A percentile compares a stretch with the other conserved stretches of the same genome.
These are phyloP conservation scores for Cyberlindnera japonica DNA, from an alignment of 805 yeast species.

Conservation along the genomic window DNA sequence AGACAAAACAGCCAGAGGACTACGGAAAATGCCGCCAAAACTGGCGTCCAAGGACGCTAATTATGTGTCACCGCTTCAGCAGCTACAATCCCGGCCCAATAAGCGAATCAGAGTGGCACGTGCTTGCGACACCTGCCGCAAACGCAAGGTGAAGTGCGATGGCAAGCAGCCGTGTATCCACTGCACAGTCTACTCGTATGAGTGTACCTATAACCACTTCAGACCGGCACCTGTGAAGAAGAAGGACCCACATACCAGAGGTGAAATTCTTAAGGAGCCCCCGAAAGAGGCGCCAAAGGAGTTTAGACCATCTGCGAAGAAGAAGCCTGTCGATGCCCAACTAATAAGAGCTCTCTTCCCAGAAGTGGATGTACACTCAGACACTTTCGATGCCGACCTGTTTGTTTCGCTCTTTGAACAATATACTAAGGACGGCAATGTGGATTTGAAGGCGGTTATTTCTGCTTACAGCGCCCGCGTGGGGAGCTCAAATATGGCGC, in stretches of 20 bases:
- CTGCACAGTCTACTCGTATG: constrained; percentile 83
- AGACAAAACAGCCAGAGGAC: not conserved
- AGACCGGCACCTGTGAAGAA: constrained; percentile 33
- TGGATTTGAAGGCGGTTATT: constrained; percentile 19
- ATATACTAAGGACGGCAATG: constrained; percentile 17
- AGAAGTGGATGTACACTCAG: constrained; percentile 14
- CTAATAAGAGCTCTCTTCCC: constrained; percentile 18
- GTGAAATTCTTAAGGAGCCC: too few species aligned
- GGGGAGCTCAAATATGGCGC: not conserved
- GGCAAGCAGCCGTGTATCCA: constrained; percentile 83
- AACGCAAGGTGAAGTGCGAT: constrained; percentile 78
- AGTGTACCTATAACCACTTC: constrained; percentile 78
- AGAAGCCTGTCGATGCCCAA: constrained; percentile 4
- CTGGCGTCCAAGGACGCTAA: constrained; percentile 23
- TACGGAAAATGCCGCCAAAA: constrained; percentile 25
- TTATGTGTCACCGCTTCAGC: constrained; percentile 25
- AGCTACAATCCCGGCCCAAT: constrained; percentile 19
- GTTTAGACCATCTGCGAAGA: too few species aligned
- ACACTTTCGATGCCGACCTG: constrained; percentile 17
- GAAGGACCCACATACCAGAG: not conserved
- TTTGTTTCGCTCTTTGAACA: constrained; percentile 18
- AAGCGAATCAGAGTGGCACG: constrained; percentile 64
- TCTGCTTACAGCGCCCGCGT: too few species aligned
- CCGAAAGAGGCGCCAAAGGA: too few species aligned
- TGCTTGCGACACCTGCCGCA: constrained; percentile 73